Percentiles rank a stretch among this genome's conserved stretches.
phyloP scores from a whole-genome alignment of 129 eudicot genomes.

The Chrysanthemum seticuspe region DNA sequence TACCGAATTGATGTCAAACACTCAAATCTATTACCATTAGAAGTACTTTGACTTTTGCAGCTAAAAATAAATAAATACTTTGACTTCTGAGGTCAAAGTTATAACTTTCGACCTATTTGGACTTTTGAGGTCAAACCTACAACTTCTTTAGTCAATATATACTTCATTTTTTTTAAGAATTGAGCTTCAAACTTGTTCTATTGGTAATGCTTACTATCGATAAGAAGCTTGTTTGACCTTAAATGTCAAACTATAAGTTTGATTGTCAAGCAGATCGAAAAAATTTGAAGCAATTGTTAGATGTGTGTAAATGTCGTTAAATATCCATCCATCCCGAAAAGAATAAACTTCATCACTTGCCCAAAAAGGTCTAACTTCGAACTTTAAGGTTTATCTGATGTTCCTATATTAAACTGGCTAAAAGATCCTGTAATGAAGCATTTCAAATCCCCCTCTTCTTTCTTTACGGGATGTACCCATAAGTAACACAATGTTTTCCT shows the following conservation, averaged over 20 bases:
- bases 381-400: neutral
- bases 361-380: neutral
- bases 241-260: slow-evolving; percentile 9
- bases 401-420: neutral
- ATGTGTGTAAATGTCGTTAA: neutral
- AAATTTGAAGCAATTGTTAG: neutral
- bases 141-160: neutral
- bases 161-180: neutral
- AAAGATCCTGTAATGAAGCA: neutral
- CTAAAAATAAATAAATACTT: neutral
- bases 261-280: neutral
- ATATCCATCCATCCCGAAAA: neutral
- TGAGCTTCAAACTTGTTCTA: neutral
- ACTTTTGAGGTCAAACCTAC: neutral
- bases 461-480: neutral
- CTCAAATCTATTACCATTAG: neutral
- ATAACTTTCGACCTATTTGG: neutral
- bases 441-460: neutral
- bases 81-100: slow-evolving; percentile 10
- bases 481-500: neutral
- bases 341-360: neutral
- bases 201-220: neutral
- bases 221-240: slow-evolving; percentile 5
- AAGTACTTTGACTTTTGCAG: neutral
- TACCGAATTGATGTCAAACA: neutral